These are phyloP conservation scores for Candida dendrica DNA, from an alignment of 805 yeast species.

Conservation along the genomic window DNA sequence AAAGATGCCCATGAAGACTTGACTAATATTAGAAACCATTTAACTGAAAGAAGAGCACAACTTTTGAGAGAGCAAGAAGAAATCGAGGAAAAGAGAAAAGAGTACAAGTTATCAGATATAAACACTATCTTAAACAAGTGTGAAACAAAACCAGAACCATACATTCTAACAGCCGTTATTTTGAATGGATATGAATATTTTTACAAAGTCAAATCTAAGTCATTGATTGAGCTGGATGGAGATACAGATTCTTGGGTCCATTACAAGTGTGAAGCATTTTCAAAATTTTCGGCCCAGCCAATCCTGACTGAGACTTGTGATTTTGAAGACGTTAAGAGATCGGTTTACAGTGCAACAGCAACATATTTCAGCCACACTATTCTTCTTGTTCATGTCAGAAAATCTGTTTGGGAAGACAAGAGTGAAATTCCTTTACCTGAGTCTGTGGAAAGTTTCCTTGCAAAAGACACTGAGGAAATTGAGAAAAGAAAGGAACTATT, in stretches of 20 bases:
- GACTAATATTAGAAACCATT: constrained; percentile 8
- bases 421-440: constrained; percentile 12
- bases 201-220: constrained; percentile 14
- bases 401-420: constrained; percentile 15
- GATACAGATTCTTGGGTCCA: constrained; percentile 19
- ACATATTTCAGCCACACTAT: constrained; percentile 23
- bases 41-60: constrained; percentile 3
- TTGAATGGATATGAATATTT: constrained; percentile 25
- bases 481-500: constrained; percentile 13
- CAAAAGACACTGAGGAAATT: constrained; percentile 21
- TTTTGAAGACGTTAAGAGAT: constrained; percentile 20
- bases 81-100: constrained; percentile 9
- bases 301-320: constrained; percentile 6
- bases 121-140: constrained; percentile 17
- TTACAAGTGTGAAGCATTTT: constrained; percentile 6
- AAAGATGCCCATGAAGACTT: constrained; percentile 17
- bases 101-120: constrained; percentile 20
- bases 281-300: too few species aligned
- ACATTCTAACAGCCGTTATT: constrained; percentile 30
- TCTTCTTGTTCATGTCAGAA: constrained; percentile 26
- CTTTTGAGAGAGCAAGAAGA: constrained; percentile 3
- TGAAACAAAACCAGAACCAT: constrained; percentile 25
- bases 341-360: constrained; percentile 14
- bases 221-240: neutral
- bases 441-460: constrained; percentile 23